Evolutionary conservation across 1,284 basidiomycete species (phyloP), one percentile per base, ranked within the genome.

Genomic region (Hypsizygus ulmarius): DNA sequence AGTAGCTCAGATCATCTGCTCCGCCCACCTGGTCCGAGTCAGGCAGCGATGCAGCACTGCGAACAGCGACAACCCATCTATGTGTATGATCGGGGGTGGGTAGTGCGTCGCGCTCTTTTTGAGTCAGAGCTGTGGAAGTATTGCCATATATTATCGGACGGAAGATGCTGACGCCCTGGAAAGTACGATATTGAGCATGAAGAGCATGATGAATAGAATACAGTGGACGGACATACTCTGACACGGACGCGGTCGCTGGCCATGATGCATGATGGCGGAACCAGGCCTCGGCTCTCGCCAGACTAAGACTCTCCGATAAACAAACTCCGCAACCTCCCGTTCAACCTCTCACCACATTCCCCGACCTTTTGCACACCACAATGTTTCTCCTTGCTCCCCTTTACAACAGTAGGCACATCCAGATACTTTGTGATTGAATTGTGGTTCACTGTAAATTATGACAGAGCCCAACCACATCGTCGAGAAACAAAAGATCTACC

Each of bases 121-220:
- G 75, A 0, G 83, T 87, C 53, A 99, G 67, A 25, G 95, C 82
- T 1, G 82, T 80, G 9, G 96, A 91, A n/a, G 89, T 91, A 63
- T 97, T 98, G 47, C 97, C 97, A 69, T 97, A 97, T 53, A 98
- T 90, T 56, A 99, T 84, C 0, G 94, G 91, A 37, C 97, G 79
- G 64, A 87, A 85, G 49, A 99, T 91, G 57, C 83, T 88, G 28
- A 97, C 71, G 40, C 93, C 94, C 93, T 97, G 50, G 30, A 9
- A 7, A 45, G 48, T 52, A 9, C 10, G 9, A 14, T 10, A 30
- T 8, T 44, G 25, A 53, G 36, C 33, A 51, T 39, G 43, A 49
- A 51, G 47, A 56, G 43, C 45, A 52, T n/a, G 38, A 40, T 49
- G 27, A 46, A 14, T n/a, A 41, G 51, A 42, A 50, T 44, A 47